Base-by-base conservation (phyloP, 2,329 filamentous ascomycete genomes). In the Celoporthe dispersa region DNA sequence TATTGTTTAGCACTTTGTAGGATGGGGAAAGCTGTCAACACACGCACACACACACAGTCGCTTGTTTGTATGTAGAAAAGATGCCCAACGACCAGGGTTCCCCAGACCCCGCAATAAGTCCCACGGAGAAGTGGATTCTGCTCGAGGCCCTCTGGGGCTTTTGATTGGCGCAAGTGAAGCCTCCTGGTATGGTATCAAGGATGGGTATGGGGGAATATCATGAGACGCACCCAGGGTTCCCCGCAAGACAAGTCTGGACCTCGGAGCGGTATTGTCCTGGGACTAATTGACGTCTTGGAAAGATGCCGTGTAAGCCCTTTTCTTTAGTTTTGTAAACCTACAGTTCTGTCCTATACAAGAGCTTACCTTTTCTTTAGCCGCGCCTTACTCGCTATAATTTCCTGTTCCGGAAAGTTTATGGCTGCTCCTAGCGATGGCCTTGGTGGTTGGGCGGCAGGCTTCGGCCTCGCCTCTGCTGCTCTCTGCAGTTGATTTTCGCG, bases 41-140 rank as follows among this genome's bases (percentile, higher is more conserved):
- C 39, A 2, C 3, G 16, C 1, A 22, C 35, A 12, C n/a, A 37
- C 4, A 9, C 35, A 37, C 35, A 37, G 35, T 9, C 35, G 9
- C 25, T 16, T 55, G 51, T 39, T 51, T 11, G 62, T 64, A 16
- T 39, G 37, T 2, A 39, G 12, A 11, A 39, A 12, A 28, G 53
- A 19, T 57, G 53, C 6, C 28, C 2, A 41, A 31, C 16, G 25
- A 51, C 41, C 22, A 51, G 41, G 62, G 35, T 51, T 64, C 62
- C 62, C 62, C 62, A 64, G n/a, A 64, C 62, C 62, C 62, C 62
- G 39, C 39, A 33, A 33, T 28, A 28, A 19, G 53, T 31, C 28
- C 53, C 53, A 33, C 53, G 19, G n/a, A 16, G 25, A 19, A 57
- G 53, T 33, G 53, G 53, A 33, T 57, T 57, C 11, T 8, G n/a